Base-by-base conservation (phyloP, 2,329 filamentous ascomycete species). In the Harringtonia lauricola region DNA sequence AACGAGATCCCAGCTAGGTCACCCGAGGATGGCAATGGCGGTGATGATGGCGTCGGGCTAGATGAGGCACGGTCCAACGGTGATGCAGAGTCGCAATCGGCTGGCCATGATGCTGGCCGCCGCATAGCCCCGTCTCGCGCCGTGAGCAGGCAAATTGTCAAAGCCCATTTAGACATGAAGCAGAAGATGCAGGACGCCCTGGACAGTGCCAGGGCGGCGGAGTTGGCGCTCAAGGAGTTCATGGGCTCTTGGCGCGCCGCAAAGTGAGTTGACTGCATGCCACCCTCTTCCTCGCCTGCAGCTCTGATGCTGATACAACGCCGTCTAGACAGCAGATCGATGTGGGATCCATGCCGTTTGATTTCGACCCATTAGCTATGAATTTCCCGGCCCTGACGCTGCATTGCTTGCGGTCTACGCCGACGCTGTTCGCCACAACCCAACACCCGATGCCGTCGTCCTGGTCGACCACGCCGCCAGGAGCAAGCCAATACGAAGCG, bases 341-440 rank as follows among this genome's bases (percentile, higher is more conserved):
- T 47, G 66, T 70, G 51, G 64, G 65, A 41, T 72, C 73, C 9
- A 66, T 68, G 52, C 76, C 78, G 3, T 81, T 82, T 54, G 84
- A 90, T 51, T 94, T 95, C 63, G 86, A 95, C 52, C 83, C 90
- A 29, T 76, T 89, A 48, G 72, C 83, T 6, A 78, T 94, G 58
- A 87, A 87, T 47, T 95, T 95, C 55, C 87, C 89, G 8, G 81
- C 84, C 8, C 72, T 96, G 34, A 87, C 83, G 30, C 74, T 95
- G 12, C 85, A 83, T 50, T 82, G 90, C 51, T 76, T 96, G 1
- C 78, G 83, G 30, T 72, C 85, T 10, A 87, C 89, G 3, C 81
- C 86, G 4, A 92, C 86, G 1, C 70, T 95, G 8, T 90, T 89
- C 64, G 83, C 86, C 10, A 76, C 81, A 1, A 86, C 82, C 8